phyloP scores from a whole-genome alignment of 305 asterid species.

The Fraxinus sp. region DNA sequence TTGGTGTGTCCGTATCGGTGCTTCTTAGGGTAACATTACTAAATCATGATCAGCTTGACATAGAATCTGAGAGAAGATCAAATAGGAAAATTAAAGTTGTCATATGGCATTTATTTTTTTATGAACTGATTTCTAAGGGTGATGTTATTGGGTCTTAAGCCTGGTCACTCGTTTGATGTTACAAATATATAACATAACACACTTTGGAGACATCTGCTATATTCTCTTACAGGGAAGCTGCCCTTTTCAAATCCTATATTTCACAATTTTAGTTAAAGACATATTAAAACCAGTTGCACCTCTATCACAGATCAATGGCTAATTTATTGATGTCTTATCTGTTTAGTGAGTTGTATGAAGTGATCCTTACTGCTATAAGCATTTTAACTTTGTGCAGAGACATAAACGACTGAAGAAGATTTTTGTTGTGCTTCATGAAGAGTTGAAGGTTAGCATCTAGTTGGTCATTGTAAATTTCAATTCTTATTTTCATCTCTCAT shows the following conservation, averaged over 20 bases:
- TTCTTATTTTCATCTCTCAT: neutral
- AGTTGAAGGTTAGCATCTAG: slow-evolving; percentile 56
- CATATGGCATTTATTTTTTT: slow-evolving; percentile 8
- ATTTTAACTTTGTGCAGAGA: slow-evolving; percentile 50
- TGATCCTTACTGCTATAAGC: slow-evolving; percentile 19
- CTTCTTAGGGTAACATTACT: neutral
- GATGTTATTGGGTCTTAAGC: neutral
- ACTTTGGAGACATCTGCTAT: neutral
- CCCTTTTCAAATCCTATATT: neutral
- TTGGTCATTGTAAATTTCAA: slow-evolving; percentile 24
- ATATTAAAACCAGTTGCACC: neutral
- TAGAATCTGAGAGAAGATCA: neutral
- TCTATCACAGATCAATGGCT: neutral
- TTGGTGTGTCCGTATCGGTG: too few species aligned
- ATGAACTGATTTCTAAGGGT: neutral
- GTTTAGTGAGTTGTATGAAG: slow-evolving; percentile 9
- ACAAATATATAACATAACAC: neutral
- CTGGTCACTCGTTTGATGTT: neutral
- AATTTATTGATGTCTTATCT: slow-evolving; percentile 13
- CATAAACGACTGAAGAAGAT: slow-evolving; percentile 74
- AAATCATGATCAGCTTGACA: neutral
- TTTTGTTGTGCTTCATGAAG: slow-evolving; percentile 75
- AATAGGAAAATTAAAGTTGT: slow-evolving; percentile 4
- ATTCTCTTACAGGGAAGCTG: neutral
- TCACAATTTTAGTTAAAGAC: neutral